Conservation (phyloP, 2,329 filamentous ascomycete genomes). For the Furcasterigmium sp. region DNA sequence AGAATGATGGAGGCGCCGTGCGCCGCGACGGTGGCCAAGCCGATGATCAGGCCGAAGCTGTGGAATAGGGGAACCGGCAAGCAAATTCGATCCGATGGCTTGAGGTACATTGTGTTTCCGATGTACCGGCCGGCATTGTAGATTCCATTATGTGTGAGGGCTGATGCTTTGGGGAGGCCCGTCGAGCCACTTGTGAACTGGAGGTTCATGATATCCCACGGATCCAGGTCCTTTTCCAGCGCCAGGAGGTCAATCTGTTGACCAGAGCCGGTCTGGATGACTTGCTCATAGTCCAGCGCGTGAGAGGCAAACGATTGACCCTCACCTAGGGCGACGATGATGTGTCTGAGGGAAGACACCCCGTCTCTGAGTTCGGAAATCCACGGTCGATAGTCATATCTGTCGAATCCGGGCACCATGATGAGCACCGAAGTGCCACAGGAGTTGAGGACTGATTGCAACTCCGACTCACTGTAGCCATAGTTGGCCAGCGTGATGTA, state of each 20-base stretch:
- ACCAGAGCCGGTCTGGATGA: not conserved
- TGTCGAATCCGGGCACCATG: slow-evolving; percentile 1
- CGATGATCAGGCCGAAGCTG: slow-evolving; percentile 75
- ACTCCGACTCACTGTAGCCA: slow-evolving; percentile 1
- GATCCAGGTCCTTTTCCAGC: not conserved
- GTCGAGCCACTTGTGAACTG: slow-evolving; percentile 72
- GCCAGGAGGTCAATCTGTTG: not conserved
- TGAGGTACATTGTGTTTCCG: slow-evolving; percentile 69
- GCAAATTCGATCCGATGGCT: slow-evolving; percentile 62
- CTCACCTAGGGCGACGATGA: not conserved
- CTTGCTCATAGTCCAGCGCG: not conserved
- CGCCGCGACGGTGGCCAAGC: slow-evolving; percentile 64
- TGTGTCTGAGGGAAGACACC: not conserved
- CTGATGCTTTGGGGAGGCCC: slow-evolving; percentile 65
- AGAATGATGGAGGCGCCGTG: slow-evolving; percentile 73
- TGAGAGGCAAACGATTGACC: not conserved
- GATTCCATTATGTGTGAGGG: slow-evolving; percentile 61
- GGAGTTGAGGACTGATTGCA: not conserved
- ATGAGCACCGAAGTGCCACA: not conserved
- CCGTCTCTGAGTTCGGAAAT: not conserved
- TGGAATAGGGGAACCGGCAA: slow-evolving; percentile 82
- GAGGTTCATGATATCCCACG: slow-evolving; percentile 40
- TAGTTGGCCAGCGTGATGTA: slow-evolving; percentile 1
- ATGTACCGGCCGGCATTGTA: slow-evolving; percentile 64
- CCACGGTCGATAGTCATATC: not conserved